A percentile compares a stretch with the other conserved stretches of the same genome.
These are phyloP conservation scores for Yarrowia sp. DNA, from an alignment of 805 yeast genomes.

Conservation along the genomic window DNA sequence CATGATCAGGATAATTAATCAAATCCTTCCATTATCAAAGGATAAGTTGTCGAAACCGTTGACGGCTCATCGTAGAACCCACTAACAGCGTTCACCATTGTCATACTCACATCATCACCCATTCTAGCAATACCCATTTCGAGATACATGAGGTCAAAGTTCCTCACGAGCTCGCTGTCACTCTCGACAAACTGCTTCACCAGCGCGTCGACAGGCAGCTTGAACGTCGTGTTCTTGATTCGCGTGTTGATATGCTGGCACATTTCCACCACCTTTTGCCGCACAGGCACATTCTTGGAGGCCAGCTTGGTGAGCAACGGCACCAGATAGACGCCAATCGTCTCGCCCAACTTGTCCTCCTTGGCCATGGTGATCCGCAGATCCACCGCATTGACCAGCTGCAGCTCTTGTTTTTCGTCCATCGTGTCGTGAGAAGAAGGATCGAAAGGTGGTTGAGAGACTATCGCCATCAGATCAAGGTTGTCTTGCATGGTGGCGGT, in stretches of 20 bases:
- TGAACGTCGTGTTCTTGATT: conserved; percentile 57
- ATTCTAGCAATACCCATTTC: conserved; percentile 72
- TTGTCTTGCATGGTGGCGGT: conserved; percentile 31
- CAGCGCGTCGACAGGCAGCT: conserved; percentile 69
- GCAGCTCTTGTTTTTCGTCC: conserved; percentile 42
- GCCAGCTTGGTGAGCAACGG: conserved; percentile 82
- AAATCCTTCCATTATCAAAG: too few relatives aligned
- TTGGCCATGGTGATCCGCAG: conserved; percentile 79
- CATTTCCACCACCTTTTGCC: conserved; percentile 69
- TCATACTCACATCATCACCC: conserved; percentile 27
- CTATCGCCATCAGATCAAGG: conserved; percentile 3
- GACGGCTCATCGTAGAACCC: too few relatives aligned
- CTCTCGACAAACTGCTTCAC: conserved; percentile 60
- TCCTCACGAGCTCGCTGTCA: conserved; percentile 40
- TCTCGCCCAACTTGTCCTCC: conserved; percentile 67
- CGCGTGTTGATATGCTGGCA: conserved; percentile 73
- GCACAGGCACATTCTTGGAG: conserved; percentile 70
- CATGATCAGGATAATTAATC: too few relatives aligned
- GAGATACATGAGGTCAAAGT: conserved; percentile 59
- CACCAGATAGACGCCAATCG: conserved; percentile 68
- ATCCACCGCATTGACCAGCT: conserved; percentile 68
- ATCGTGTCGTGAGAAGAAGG: neutral
- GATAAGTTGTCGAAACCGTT: too few relatives aligned
- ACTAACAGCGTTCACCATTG: neutral
- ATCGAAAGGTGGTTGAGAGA: neutral